phyloP scores from a whole-genome alignment of 2,329 filamentous ascomycete species.

The Biscogniauxia mediterranea region DNA sequence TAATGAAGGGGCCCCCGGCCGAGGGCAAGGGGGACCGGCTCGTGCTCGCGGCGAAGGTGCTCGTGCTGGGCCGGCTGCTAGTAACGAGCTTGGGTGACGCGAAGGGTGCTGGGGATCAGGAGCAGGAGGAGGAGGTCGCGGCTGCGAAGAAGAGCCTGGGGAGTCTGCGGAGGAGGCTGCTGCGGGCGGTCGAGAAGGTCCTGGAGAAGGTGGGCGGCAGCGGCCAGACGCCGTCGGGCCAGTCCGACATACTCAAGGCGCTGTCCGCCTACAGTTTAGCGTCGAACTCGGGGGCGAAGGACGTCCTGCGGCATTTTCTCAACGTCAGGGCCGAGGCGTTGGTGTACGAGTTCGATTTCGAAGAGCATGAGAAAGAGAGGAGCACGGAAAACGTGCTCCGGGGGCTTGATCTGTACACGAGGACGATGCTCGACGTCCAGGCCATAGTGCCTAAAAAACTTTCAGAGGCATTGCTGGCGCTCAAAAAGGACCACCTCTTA shows the following conservation, averaged over 20 bases:
- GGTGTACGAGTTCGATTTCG: constrained; percentile 54
- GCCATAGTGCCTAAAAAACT: constrained; percentile 71
- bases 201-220: constrained; percentile 60
- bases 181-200: constrained; percentile 67
- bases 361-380: constrained; percentile 41
- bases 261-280: constrained; percentile 80
- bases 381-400: constrained; percentile 53
- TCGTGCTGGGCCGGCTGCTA: constrained; percentile 74
- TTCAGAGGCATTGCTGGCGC: constrained; percentile 62
- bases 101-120: constrained; percentile 28
- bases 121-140: constrained; percentile 47
- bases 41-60: constrained; percentile 64
- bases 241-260: constrained; percentile 63
- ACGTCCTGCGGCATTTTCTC: constrained; percentile 77
- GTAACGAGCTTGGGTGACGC: constrained; percentile 67
- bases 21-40: constrained; percentile 47
- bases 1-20: constrained; percentile 43
- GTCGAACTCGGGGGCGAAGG: constrained; percentile 74
- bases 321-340: constrained; percentile 70
- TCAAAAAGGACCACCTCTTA: constrained; percentile 71
- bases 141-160: constrained; percentile 63
- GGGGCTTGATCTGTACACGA: constrained; percentile 70
- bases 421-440: constrained; percentile 76
- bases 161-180: constrained; percentile 60
- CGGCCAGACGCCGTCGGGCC: constrained; percentile 26